These are phyloP conservation scores for Mortierella alpina DNA, from an alignment of 192 early-diverging fungal genomes.

Conservation along the genomic window DNA sequence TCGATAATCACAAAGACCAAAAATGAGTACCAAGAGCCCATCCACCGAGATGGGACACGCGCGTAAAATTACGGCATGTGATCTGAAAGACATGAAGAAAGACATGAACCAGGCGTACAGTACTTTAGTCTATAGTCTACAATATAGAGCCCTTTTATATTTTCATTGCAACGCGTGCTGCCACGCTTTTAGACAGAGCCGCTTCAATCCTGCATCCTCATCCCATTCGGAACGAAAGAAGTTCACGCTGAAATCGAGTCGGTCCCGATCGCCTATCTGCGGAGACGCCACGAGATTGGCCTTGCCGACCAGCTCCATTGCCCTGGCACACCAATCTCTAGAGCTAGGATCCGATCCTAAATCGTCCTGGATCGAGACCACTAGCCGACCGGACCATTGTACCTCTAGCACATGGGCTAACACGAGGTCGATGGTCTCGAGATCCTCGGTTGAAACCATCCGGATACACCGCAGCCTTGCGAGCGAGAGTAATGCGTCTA, in stretches of 20 bases:
- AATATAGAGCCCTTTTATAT: neutral
- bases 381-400: constrained; percentile 12
- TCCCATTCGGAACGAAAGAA: constrained; percentile 21
- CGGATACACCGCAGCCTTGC: constrained; percentile 1
- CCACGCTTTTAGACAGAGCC: constrained; percentile 28
- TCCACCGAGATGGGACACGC: no score
- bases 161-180: constrained; percentile 4
- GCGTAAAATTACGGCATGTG: no score
- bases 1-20: no score
- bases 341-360: constrained; percentile 4
- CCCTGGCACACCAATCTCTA: constrained; percentile 17
- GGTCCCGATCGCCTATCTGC: neutral
- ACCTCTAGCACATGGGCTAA: constrained; percentile 21
- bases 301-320: neutral
- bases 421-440: constrained; percentile 10
- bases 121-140: no score
- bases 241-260: constrained; percentile 3
- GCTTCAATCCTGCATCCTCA: constrained; percentile 29
- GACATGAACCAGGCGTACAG: no score
- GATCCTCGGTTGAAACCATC: constrained; percentile 21
- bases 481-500: constrained; percentile 16
- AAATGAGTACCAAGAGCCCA: no score
- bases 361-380: constrained; percentile 28
- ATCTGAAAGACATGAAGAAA: no score
- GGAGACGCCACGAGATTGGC: neutral